A percentile compares a stretch with the other conserved stretches of the same genome.
Conservation (phyloP, 305 asterid genomes). For the Caryopteris hybrid region DNA sequence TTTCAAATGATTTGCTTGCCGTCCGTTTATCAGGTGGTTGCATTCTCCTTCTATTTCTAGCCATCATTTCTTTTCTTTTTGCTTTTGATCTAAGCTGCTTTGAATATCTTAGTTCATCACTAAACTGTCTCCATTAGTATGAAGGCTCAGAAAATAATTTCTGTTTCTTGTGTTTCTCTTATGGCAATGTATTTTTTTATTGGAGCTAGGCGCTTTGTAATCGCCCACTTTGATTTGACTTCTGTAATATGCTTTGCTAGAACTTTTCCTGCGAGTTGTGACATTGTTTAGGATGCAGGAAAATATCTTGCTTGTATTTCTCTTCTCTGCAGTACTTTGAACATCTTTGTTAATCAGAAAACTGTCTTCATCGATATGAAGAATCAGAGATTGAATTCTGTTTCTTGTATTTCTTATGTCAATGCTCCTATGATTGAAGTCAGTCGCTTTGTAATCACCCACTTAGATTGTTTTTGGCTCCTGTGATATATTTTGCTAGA, state of each 20-base stretch:
- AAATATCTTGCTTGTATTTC: background rate
- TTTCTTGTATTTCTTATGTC: conserved; percentile 6
- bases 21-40: conserved; percentile 86
- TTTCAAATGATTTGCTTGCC: conserved; percentile 88
- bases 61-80: background rate
- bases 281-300: background rate
- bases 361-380: background rate
- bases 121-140: too few species aligned
- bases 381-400: background rate
- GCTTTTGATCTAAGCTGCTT: background rate
- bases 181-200: background rate
- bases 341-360: conserved; percentile 5
- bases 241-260: conserved; percentile 6
- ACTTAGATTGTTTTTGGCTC: background rate
- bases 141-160: too few species aligned
- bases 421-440: background rate
- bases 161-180: background rate
- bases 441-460: background rate
- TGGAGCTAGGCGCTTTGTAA: conserved; percentile 1
- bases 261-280: background rate
- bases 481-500: conserved; percentile 7
- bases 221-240: background rate
- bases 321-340: too few species aligned
- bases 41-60: conserved; percentile 6
- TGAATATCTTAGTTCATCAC: background rate